phyloP scores from a whole-genome alignment of 1,284 basidiomycete species.

The Ustanciosporium gigantosporum region DNA sequence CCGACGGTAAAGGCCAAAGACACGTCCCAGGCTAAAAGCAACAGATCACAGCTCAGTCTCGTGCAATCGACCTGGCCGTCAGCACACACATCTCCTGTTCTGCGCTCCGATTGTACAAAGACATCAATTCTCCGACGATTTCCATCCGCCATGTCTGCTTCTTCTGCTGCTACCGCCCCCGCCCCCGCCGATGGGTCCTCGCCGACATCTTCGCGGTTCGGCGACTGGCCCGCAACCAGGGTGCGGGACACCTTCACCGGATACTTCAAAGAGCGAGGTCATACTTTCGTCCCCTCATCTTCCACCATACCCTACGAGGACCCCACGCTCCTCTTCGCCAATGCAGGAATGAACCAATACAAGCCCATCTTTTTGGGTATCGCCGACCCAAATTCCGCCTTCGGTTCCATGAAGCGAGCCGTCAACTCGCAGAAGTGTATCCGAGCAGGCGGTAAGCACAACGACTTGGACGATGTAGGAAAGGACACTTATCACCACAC shows the following conservation, averaged over 20 bases:
- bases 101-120: no score
- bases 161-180: no score
- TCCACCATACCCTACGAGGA: constrained; percentile 90
- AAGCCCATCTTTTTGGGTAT: constrained; percentile 95
- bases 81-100: no score
- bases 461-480: constrained; percentile 97
- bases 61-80: neutral
- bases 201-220: constrained; percentile 57
- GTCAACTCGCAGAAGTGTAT: constrained; percentile 98
- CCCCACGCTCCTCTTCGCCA: constrained; percentile 91
- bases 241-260: constrained; percentile 77
- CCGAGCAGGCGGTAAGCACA: constrained; percentile 96
- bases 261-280: constrained; percentile 75
- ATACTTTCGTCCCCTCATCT: constrained; percentile 90
- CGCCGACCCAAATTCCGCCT: constrained; percentile 85
- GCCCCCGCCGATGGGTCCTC: constrained; percentile 10
- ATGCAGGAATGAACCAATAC: constrained; percentile 73
- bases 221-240: constrained; percentile 72
- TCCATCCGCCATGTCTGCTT: no score
- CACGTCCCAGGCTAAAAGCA: neutral
- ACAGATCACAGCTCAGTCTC: neutral
- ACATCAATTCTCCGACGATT: no score
- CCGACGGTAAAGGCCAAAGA: neutral
- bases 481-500: constrained; percentile 94
- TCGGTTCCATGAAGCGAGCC: constrained; percentile 86